Conservation (phyloP, 2,329 filamentous ascomycete genomes). For the Monosporascus cannonballus region DNA sequence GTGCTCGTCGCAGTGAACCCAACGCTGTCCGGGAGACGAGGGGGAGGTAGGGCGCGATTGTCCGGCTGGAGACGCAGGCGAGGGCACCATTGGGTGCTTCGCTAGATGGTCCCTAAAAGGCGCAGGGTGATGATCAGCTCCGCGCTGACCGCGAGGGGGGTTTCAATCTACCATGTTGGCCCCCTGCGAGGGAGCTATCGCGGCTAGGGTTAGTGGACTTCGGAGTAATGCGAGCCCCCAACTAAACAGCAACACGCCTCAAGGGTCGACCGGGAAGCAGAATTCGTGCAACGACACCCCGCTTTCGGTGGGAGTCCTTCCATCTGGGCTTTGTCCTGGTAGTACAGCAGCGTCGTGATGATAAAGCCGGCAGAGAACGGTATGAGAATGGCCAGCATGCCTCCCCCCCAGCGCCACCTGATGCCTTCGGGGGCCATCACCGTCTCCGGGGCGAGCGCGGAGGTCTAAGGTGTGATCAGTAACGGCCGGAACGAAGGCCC, state of each 20-base stretch:
- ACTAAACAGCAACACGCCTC: conserved; percentile 39
- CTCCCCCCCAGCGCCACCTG: conserved; percentile 54
- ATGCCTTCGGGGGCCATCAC: conserved; percentile 30
- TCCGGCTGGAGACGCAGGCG: conserved; percentile 36
- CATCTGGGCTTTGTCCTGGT: conserved; percentile 42
- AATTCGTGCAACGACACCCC: conserved; percentile 25
- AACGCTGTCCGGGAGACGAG: conserved; percentile 35
- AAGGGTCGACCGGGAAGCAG: conserved; percentile 31
- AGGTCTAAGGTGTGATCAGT: conserved; percentile 47
- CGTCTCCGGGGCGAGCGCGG: conserved; percentile 40
- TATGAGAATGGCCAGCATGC: conserved; percentile 49
- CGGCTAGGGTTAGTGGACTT: conserved; percentile 40
- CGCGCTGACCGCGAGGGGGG: conserved; percentile 36
- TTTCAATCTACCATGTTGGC: conserved; percentile 37
- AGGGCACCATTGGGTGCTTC: conserved; percentile 37
- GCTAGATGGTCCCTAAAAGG: conserved; percentile 39
- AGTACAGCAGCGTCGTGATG: conserved; percentile 40
- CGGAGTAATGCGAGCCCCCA: conserved; percentile 41
- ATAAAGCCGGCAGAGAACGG: conserved; percentile 44
- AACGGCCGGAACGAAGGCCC: conserved; percentile 36
- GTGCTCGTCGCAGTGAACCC: conserved; percentile 39
- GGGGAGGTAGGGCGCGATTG: conserved; percentile 34
- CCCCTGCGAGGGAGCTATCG: conserved; percentile 34
- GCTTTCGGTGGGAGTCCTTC: conserved; percentile 31
- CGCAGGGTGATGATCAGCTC: conserved; percentile 35